phyloP scores from a whole-genome alignment of 2,329 filamentous ascomycete species.

The Bretziella fagacearum region DNA sequence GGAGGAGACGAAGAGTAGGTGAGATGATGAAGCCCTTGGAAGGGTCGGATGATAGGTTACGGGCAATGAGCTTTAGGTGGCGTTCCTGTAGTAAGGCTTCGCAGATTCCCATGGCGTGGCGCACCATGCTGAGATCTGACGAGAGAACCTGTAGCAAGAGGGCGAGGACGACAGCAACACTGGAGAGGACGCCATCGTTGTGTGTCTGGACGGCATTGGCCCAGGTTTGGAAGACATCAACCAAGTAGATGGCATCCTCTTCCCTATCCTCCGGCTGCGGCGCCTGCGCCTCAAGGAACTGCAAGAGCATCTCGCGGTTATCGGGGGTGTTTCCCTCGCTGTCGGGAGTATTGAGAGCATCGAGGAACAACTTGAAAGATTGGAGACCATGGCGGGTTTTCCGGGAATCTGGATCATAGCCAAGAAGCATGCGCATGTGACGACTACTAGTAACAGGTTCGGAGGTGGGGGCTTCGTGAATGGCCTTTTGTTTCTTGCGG shows the following conservation, averaged over 20 bases:
- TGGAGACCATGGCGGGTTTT: conserved; percentile 52
- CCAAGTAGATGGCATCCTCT: conserved; percentile 44
- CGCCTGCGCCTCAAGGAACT: conserved; percentile 46
- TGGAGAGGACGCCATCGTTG: conserved; percentile 65
- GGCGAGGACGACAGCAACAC: conserved; percentile 64
- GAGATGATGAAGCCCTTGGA: conserved; percentile 78
- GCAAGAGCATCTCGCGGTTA: conserved; percentile 43
- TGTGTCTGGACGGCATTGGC: conserved; percentile 62
- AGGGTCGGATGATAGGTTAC: conserved; percentile 63
- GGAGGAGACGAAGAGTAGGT: conserved; percentile 68
- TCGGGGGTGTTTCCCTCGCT: conserved; percentile 24
- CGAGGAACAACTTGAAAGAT: conserved; percentile 55
- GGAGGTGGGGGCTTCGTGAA: conserved; percentile 38
- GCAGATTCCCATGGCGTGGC: conserved; percentile 61
- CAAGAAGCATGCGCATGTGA: conserved; percentile 51
- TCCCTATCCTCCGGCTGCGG: conserved; percentile 27
- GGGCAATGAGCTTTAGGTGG: conserved; percentile 64
- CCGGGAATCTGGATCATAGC: conserved; percentile 53
- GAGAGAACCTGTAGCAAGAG: conserved; percentile 68
- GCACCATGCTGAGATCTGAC: conserved; percentile 52
- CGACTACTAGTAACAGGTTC: conserved; percentile 46
- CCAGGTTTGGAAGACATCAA: conserved; percentile 78
- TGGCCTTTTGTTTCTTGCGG: conserved; percentile 38
- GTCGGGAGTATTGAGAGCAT: conserved; percentile 39
- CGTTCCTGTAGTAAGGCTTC: conserved; percentile 65